These are phyloP conservation scores for Syncephalis plumigaleata DNA, from an alignment of 371 early-diverging fungal genomes.

Conservation along the genomic window DNA sequence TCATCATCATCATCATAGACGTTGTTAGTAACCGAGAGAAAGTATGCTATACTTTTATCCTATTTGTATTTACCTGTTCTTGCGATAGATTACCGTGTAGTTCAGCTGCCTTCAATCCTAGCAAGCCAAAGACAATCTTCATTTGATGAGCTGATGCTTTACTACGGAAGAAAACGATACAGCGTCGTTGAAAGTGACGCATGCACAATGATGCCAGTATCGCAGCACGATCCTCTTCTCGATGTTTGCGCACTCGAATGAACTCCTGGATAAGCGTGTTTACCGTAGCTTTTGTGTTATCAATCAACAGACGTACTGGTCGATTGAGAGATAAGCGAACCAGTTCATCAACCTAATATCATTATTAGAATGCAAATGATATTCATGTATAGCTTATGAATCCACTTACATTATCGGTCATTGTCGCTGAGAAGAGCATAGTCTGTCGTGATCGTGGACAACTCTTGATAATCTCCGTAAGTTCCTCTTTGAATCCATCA, in stretches of 20 bases:
- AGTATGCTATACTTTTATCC: too few relatives aligned
- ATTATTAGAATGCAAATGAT: too few relatives aligned
- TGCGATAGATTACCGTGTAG: conserved; percentile 98
- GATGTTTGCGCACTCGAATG: conserved; percentile 75
- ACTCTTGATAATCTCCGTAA: conserved; percentile 84
- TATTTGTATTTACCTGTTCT: conserved; percentile 43
- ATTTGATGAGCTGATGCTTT: conserved; percentile 92
- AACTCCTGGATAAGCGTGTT: conserved; percentile 82
- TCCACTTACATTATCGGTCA: conserved; percentile 83
- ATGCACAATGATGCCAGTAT: conserved; percentile 70
- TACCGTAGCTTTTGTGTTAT: conserved; percentile 60
- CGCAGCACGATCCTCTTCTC: conserved; percentile 74
- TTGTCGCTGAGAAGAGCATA: conserved; percentile 99
- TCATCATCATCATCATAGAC: too few relatives aligned
- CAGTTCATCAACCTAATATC: conserved; percentile 57
- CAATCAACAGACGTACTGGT: conserved; percentile 84
- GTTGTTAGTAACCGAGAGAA: too few relatives aligned
- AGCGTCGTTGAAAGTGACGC: conserved; percentile 53
- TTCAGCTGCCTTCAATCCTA: conserved; percentile 85
- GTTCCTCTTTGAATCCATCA: conserved; percentile 96
- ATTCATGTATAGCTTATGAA: too few relatives aligned
- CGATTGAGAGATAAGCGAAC: conserved; percentile 79
- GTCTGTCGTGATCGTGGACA: conserved; percentile 90
- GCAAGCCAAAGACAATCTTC: conserved; percentile 86
- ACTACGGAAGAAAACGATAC: conserved; percentile 83